These are phyloP conservation scores for Coccomyxa subellipsoidea DNA, from an alignment of 163 green algal genomes.

Conservation along the genomic window DNA sequence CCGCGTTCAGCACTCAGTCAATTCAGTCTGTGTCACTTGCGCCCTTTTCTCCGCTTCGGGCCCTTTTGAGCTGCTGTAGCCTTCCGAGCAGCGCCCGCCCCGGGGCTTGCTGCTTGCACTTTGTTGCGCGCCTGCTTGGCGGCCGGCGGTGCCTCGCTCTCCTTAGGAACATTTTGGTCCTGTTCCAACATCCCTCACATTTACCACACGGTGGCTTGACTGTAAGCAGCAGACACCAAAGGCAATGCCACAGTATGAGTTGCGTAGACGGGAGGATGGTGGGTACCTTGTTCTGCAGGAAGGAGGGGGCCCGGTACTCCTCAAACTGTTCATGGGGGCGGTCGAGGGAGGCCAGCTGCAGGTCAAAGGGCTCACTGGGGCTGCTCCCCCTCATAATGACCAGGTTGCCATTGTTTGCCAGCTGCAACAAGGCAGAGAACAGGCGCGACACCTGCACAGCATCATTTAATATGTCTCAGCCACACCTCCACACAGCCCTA, in stretches of 20 bases:
- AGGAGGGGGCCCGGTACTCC: slow-evolving; percentile 3
- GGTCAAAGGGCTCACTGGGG: background rate
- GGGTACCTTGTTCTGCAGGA: background rate
- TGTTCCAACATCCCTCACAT: background rate
- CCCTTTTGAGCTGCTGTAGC: background rate
- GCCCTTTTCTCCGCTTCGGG: background rate
- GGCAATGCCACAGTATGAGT: background rate
- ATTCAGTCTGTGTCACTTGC: background rate
- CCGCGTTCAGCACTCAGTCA: no score
- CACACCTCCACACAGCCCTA: no score
- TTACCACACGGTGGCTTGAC: no score
- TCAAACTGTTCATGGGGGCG: background rate
- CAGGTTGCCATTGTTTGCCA: slow-evolving; percentile 72
- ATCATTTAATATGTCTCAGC: no score
- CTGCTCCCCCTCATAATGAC: slow-evolving; percentile 10
- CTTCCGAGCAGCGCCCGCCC: background rate
- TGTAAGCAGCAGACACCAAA: no score
- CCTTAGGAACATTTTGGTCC: background rate
- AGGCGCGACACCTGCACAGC: slow-evolving; percentile 58
- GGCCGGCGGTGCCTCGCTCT: no score
- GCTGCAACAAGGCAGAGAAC: slow-evolving; percentile 80
- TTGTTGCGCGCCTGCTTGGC: background rate
- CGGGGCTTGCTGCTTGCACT: background rate
- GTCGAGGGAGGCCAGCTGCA: background rate
- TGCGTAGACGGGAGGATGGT: no score